Evolutionary conservation across 306 rosid species (phyloP).

Genomic region (Dryas drummondii): DNA sequence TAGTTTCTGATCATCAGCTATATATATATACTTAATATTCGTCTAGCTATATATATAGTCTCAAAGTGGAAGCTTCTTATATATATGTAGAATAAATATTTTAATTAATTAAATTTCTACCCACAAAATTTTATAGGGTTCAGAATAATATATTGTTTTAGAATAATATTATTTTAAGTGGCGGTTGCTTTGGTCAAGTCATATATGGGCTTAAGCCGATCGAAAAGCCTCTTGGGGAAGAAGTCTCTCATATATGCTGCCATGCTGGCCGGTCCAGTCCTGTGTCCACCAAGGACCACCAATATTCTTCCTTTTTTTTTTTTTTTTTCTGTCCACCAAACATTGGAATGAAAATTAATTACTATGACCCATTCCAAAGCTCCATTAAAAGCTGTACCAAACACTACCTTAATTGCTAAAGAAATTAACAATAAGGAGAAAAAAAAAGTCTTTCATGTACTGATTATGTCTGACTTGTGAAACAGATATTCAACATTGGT

Average conservation of each 20-base stretch:
- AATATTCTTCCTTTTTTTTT: no score
- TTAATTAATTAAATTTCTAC: not conserved
- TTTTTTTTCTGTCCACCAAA: no score
- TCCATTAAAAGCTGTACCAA: no score
- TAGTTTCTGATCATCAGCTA: not conserved
- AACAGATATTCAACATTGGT: not conserved
- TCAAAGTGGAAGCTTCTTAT: conserved; percentile 34
- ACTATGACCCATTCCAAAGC: no score
- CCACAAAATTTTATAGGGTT: not conserved
- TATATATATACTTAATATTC: not conserved
- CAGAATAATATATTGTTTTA: no score
- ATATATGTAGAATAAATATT: not conserved
- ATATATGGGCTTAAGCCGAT: conserved; percentile 18
- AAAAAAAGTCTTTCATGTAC: conserved; percentile 8
- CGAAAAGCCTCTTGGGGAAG: not conserved
- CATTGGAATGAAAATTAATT: no score
- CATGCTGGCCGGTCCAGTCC: no score
- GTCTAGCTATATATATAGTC: not conserved
- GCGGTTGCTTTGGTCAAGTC: conserved; percentile 45
- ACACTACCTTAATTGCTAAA: no score
- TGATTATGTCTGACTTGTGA: conserved; percentile 25
- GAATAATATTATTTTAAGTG: not conserved
- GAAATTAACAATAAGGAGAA: no score
- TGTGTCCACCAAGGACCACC: no score
- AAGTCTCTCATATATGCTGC: not conserved